Base-by-base conservation (phyloP, 1,284 basidiomycete genomes). In the Fomitopsis pinicola region DNA sequence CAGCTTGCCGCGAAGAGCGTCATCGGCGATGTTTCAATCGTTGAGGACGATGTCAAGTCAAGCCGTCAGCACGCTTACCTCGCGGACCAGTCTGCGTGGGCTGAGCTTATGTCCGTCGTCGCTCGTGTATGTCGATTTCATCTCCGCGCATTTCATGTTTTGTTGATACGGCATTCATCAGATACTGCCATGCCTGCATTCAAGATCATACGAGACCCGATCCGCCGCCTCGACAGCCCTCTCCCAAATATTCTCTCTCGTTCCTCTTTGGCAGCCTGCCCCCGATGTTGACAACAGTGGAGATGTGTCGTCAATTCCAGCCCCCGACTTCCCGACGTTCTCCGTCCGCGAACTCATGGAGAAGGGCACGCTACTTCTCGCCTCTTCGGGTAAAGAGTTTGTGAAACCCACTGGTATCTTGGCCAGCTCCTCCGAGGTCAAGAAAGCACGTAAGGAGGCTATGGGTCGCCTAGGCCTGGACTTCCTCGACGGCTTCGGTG, bases 361-460 rank as follows among this genome's bases (percentile, higher is more conserved):
- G 35, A 88, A 87, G 59, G 90, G 90, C 30, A 89, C 86, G 44
- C 83, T 92, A 15, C 82, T 96, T 0, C 80, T 96, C 1, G 89
- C 93, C 0, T 95, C 93, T 0, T 93, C 92, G 0, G 94, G 94
- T 2, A 94, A 91, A 67, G 94, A 96, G 73, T 96, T 94, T 67
- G 72, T 78, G 22, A 91, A 87, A 67, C 89, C 88, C 1, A 73
- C 82, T 4, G 87, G 85, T 9, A 87, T 90, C 60, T 79, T 91
- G 48, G 81, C 87, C 9, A 89, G 82, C 62, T 78, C 87, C 2
- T 80, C 83, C 33, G 91, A 92, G 70, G 88, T 93, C 6, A 89
- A 88, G 71, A 89, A 89, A 62, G 91, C 91, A 2, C 84, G 91
- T 15, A 91, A 88, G 72, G 89, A 92, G 72, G 86, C 91, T 55